Conservation (phyloP, 805 yeast genomes). For the Brettanomyces nanus region DNA sequence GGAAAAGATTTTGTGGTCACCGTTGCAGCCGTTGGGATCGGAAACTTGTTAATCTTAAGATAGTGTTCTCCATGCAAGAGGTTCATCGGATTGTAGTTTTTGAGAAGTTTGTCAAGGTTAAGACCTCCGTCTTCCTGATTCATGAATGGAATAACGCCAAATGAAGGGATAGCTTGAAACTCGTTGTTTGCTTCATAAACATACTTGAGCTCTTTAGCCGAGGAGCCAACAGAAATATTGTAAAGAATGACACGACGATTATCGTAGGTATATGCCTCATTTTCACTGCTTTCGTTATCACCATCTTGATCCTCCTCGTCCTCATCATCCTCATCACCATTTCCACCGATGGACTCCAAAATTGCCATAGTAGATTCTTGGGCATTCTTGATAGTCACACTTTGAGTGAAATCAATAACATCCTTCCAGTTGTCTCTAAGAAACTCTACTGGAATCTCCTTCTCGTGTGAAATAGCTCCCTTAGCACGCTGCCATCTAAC, state of each 20-base stretch:
- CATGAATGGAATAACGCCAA: conserved; percentile 85
- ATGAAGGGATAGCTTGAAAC: conserved; percentile 83
- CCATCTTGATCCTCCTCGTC: conserved; percentile 37
- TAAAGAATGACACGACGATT: conserved; percentile 72
- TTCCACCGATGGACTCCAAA: conserved; percentile 50
- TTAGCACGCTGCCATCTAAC: conserved; percentile 93
- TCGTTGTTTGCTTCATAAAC: conserved; percentile 67
- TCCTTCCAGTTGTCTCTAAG: conserved; percentile 59
- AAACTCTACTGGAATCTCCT: conserved; percentile 51
- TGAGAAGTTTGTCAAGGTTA: conserved; percentile 54
- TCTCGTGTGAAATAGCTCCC: conserved; percentile 63
- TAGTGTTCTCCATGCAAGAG: conserved; percentile 95
- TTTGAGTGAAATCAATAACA: conserved; percentile 54
- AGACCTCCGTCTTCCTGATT: conserved; percentile 47
- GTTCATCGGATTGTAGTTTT: conserved; percentile 81
- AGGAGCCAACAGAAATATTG: conserved; percentile 86
- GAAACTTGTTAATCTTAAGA: conserved; percentile 64
- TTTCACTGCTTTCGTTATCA: conserved; percentile 38
- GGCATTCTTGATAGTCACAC: conserved; percentile 49
- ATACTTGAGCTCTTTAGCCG: conserved; percentile 65
- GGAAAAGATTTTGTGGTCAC: conserved; percentile 58
- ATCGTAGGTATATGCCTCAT: conserved; percentile 46
- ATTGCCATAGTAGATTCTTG: conserved; percentile 78
- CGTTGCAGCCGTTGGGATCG: conserved; percentile 65
- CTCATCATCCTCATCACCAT: conserved; percentile 34